Base-by-base conservation (phyloP, 2,329 filamentous ascomycete genomes). In the Fusarium pininemorale region DNA sequence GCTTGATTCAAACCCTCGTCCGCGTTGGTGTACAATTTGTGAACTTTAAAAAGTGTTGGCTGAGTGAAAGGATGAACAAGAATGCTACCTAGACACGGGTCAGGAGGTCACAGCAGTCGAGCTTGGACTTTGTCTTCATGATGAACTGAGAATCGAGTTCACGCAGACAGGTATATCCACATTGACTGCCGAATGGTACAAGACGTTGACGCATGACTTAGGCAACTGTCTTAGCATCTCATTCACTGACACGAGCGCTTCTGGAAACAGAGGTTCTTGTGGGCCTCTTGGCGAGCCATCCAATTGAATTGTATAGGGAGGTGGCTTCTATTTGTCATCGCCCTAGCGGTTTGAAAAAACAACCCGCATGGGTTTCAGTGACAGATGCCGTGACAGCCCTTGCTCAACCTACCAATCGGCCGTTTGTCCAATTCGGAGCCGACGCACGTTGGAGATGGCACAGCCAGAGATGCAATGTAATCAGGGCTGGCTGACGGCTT, bases 351-450 rank as follows among this genome's bases (percentile, higher is more conserved):
- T 53, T 35, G 30, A 14, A 37, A 48, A 44, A 32, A 55, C 8
- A 44, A 14, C 24, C 62, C 39, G 38, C 60, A 47, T 45, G 16
- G 30, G 26, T 28, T 51, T 51, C 7, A 53, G 20, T 30, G 54
- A 47, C 57, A 59, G 39, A 57, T 69, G 54, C 69, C 57, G 54
- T 47, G 70, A 51, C 38, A 59, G 55, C 32, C 39, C 42, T 65
- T 65, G 63, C 62, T 47, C 35, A 47, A 26, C 26, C 30, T 44
- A 64, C 35, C 57, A 54, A 58, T 74, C 70, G 66, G 70, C 62
- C 54, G 66, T 61, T 57, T 54, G 37, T 58, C 45, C 61, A 60
- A 51, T 48, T 73, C 71, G 71, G 71, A 74, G 62, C 71, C 71
- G 71, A 72, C 56, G 20, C 38, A 20, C 28, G n/a, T 42, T 53